Evolutionary conservation across 202 grass and related monocot species (phyloP).

Genomic region (Dendrocalamus latiflorus): DNA sequence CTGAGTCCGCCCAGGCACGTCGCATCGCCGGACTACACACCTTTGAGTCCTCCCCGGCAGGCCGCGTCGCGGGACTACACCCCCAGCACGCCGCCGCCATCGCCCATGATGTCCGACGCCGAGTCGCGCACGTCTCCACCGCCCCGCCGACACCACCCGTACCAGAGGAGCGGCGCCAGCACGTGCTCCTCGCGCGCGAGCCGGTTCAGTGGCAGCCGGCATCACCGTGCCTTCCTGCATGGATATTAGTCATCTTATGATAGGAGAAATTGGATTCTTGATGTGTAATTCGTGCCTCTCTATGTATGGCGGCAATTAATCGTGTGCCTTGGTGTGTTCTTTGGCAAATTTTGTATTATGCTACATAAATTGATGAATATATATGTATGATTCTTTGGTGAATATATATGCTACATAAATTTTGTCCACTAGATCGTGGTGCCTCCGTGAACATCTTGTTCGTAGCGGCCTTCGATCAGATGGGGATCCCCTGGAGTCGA

Average conservation of each 20-base stretch:
- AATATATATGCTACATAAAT: too few species aligned
- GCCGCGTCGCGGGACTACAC: too few species aligned
- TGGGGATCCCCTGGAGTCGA: too few species aligned
- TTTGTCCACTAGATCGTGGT: too few species aligned
- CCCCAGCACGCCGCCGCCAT: too few species aligned
- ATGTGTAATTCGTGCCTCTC: not conserved
- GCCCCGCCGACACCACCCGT: not conserved
- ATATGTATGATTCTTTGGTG: not conserved
- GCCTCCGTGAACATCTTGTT: too few species aligned
- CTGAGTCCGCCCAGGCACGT: too few species aligned
- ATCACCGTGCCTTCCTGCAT: not conserved
- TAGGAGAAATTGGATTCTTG: not conserved
- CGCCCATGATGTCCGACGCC: too few species aligned
- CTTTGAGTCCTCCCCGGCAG: too few species aligned
- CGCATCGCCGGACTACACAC: too few species aligned
- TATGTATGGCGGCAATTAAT: not conserved
- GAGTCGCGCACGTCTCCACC: too few species aligned
- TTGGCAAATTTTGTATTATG: not conserved
- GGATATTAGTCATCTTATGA: not conserved
- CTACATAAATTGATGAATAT: not conserved
- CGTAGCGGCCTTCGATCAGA: too few species aligned
- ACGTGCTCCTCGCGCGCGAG: not conserved
- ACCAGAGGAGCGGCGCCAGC: constrained; percentile 1
- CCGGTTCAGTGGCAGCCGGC: not conserved
- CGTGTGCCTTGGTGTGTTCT: not conserved